Evolutionary conservation across 2,329 filamentous ascomycete species (phyloP), one percentile per base, ranked within the genome.

Genomic region (Karstenula rhodostoma): DNA sequence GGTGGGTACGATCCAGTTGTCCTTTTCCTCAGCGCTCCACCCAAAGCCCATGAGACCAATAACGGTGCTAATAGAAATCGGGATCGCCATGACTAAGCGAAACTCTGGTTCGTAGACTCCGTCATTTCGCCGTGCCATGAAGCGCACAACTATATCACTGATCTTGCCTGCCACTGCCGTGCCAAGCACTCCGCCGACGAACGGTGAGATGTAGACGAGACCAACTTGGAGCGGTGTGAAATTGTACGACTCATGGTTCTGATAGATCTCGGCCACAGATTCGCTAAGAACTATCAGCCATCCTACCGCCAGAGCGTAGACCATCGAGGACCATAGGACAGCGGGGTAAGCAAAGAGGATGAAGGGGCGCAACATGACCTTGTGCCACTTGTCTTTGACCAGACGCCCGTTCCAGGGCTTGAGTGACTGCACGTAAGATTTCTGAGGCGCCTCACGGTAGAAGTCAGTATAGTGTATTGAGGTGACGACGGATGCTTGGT

Each of bases 261-360:
- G 87, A 77, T 92, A 98, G 62, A 98, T 90, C 60, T 90, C 84
- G 0, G 92, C 86, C 2, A 98, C 88, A 0, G 90, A 91, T 77
- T 98, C 94, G 0, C 93, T 97, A 1, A 98, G 86, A 46, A 98
- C 93, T 66, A 98, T 97, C 29, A 98, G 85, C 95, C 94, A 98
- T 40, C 94, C 94, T 7, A 98, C 87, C 0, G 93, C 95, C 68
- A 95, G 89, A 0, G 93, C 83, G 75, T 98, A 98, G 4, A 97
- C 87, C 0, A 91, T 83, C 0, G 93, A 83, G 6, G 92, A 94
- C 94, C 94, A 98, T 9, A 97, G 85, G 1, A 98, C 91, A 0
- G 91, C 87, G 0, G 95, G 95, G 72, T 98, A 97, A 1, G 90
- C 87, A 69, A 90, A 96, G 0, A 98, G 85, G 49, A 97, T 87